Evolutionary conservation across 371 early-diverging fungal species (phyloP).

Genomic region (Mucor circinelloides): DNA sequence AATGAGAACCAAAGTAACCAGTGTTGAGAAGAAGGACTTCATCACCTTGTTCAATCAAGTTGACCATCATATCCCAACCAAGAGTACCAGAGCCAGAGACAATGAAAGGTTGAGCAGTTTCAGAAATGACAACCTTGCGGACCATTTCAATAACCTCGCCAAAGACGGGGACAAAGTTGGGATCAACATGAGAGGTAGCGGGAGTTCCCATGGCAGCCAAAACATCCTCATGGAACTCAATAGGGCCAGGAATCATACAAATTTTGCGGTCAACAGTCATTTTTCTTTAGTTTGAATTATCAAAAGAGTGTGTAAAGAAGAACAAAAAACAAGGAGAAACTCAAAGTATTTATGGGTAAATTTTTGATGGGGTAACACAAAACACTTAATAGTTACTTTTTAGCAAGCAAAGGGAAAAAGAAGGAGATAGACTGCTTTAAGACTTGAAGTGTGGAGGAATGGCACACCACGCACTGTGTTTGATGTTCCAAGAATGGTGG

Average conservation of each 20-base stretch:
- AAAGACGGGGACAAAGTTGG: constrained; percentile 83
- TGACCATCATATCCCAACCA: constrained; percentile 94
- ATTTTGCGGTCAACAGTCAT: constrained; percentile 58
- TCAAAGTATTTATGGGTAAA: constrained; percentile 12
- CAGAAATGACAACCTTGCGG: constrained; percentile 77
- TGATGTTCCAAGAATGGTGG: neutral
- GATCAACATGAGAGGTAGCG: constrained; percentile 93
- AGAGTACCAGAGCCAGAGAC: constrained; percentile 91
- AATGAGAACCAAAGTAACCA: constrained; percentile 94
- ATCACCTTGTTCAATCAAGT: constrained; percentile 88
- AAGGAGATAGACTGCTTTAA: constrained; percentile 15
- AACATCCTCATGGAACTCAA: constrained; percentile 89
- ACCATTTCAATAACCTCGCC: constrained; percentile 84
- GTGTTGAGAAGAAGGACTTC: constrained; percentile 87
- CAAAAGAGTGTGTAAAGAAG: neutral
- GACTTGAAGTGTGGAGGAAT: neutral
- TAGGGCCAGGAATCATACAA: constrained; percentile 93
- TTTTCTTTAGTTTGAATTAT: neutral
- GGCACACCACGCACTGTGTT: neutral
- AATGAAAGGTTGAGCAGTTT: constrained; percentile 89
- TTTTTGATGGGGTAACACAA: constrained; percentile 8
- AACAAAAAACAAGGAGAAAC: neutral
- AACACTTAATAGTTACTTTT: constrained; percentile 17
- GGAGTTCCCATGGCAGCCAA: constrained; percentile 85
- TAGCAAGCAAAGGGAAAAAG: constrained; percentile 11